Percentiles rank a stretch among this genome's conserved stretches.
These are phyloP conservation scores for Zygnema circumcarinatum DNA, from an alignment of 139 green algal genomes.

Conservation along the genomic window DNA sequence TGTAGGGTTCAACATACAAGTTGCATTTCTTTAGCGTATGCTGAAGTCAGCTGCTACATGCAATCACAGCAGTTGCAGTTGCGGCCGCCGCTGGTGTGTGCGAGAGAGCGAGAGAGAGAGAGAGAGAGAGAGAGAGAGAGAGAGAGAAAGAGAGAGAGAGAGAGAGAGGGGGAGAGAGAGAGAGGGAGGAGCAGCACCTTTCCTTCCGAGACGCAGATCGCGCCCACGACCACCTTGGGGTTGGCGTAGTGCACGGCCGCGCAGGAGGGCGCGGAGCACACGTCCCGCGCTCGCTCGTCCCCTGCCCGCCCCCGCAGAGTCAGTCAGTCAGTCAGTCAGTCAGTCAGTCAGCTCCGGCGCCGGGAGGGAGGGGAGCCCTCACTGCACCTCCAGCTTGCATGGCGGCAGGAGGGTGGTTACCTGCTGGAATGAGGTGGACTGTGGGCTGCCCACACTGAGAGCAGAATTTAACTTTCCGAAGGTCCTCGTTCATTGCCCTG, in stretches of 20 bases:
- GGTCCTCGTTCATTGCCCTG: background rate
- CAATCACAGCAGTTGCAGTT: background rate
- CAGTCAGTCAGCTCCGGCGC: background rate
- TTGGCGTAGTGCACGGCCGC: slow-evolving; percentile 37
- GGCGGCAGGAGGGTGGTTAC: background rate
- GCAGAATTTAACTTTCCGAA: slow-evolving; percentile 30
- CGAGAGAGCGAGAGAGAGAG: background rate
- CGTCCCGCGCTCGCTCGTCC: slow-evolving; percentile 21
- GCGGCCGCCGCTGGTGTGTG: background rate
- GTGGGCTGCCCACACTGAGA: slow-evolving; percentile 49
- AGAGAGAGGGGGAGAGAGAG: slow-evolving; percentile 1
- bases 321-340: background rate
- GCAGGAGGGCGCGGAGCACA: slow-evolving; percentile 9
- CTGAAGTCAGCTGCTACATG: no score
- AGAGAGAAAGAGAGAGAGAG: background rate
- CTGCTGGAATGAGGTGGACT: slow-evolving; percentile 8
- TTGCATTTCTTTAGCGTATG: no score
- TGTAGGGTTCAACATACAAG: no score
- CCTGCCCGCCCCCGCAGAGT: slow-evolving; percentile 2
- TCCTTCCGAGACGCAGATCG: slow-evolving; percentile 35
- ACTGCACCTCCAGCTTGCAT: background rate
- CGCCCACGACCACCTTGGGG: slow-evolving; percentile 48
- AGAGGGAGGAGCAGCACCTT: slow-evolving; percentile 58
- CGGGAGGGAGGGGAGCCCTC: background rate
- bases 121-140: background rate